Conservation (phyloP, 2,329 filamentous ascomycete species). For the Venturia oleaginea region DNA sequence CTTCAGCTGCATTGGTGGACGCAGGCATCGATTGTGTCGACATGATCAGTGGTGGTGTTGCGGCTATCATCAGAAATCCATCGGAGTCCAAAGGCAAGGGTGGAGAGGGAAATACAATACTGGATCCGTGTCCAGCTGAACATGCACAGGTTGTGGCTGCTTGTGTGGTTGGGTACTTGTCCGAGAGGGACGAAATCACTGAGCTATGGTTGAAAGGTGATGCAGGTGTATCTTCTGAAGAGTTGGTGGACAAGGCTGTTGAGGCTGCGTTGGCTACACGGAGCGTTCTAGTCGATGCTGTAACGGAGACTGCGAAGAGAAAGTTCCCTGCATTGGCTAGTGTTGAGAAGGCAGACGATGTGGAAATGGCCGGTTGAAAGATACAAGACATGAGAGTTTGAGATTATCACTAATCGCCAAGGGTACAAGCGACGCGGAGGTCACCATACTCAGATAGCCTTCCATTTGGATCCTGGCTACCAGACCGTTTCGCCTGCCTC, state of each 20-base stretch:
- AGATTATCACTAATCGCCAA: not conserved
- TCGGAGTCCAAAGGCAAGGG: conserved; percentile 21
- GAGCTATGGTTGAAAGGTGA: conserved; percentile 90
- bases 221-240: conserved; percentile 35
- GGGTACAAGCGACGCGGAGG: not conserved
- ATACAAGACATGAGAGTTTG: not conserved
- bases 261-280: conserved; percentile 52
- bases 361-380: conserved; percentile 8
- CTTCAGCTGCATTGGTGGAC: conserved; percentile 85
- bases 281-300: conserved; percentile 50
- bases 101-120: conserved; percentile 37
- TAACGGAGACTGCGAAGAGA: conserved; percentile 38
- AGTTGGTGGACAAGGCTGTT: conserved; percentile 54
- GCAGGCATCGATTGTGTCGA: conserved; percentile 95
- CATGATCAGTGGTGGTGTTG: conserved; percentile 79
- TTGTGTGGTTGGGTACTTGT: conserved; percentile 84
- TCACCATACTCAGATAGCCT: not conserved
- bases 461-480: not conserved
- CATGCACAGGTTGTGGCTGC: conserved; percentile 69
- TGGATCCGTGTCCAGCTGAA: conserved; percentile 78
- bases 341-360: not conserved
- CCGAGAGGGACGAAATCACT: conserved; percentile 80
- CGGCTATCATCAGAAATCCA: conserved; percentile 53
- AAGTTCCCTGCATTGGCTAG: conserved; percentile 8
- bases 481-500: not conserved